Percentiles rank a stretch among this genome's conserved stretches.
These are phyloP conservation scores for Sideroxylon spinosum DNA, from an alignment of 179 eudicot genomes.

Conservation along the genomic window DNA sequence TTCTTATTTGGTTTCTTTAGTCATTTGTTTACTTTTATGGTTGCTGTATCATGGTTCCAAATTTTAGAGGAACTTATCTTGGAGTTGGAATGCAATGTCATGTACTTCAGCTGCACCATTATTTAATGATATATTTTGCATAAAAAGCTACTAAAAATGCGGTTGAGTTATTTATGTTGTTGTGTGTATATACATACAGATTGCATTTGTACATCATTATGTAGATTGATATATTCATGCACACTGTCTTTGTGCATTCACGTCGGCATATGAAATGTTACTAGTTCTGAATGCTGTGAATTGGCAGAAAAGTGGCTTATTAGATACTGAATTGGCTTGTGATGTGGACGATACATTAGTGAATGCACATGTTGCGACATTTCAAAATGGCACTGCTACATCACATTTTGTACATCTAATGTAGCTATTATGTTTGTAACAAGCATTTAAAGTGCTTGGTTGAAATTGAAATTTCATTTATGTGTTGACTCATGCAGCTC, in stretches of 20 bases:
- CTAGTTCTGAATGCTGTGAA: no score
- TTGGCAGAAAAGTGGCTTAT: no score
- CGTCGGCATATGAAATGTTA: no score
- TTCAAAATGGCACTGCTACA: not conserved
- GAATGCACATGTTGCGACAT: not conserved
- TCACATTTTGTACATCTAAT: no score
- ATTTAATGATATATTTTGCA: not conserved
- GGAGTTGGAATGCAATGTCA: not conserved
- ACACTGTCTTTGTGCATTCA: not conserved
- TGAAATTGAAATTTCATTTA: not conserved
- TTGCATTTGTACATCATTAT: not conserved
- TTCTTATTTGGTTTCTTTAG: not conserved
- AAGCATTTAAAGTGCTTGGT: no score
- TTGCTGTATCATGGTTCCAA: not conserved
- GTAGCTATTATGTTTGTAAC: no score
- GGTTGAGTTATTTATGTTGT: not conserved
- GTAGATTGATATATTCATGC: constrained; percentile 3
- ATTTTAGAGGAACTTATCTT: not conserved
- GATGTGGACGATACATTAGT: not conserved
- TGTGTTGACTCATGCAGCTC: no score
- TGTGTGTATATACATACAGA: not conserved
- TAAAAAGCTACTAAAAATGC: not conserved
- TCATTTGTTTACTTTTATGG: not conserved
- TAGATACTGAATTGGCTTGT: not conserved
- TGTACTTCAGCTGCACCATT: not conserved